Evolutionary conservation across 1,284 basidiomycete species (phyloP).

Genomic region (Stygiomarasmius scandens): DNA sequence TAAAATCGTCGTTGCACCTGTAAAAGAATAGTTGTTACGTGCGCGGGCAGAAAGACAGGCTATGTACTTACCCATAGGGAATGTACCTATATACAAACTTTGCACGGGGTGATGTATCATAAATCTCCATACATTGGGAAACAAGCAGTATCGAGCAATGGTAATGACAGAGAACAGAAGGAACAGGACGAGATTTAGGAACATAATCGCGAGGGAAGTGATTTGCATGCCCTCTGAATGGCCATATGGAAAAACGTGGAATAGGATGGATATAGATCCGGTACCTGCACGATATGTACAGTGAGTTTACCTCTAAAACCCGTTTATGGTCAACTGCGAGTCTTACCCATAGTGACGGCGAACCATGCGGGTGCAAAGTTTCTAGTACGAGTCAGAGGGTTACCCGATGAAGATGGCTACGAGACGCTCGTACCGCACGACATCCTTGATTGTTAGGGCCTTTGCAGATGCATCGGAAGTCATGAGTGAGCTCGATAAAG

Average conservation of each 20-base stretch:
- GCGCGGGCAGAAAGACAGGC: conserved; percentile 41
- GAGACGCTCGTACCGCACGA: conserved; percentile 14
- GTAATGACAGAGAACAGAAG: conserved; percentile 52
- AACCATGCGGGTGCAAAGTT: conserved; percentile 21
- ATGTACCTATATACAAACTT: conserved; percentile 69
- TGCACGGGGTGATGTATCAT: conserved; percentile 65
- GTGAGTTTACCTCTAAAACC: not conserved
- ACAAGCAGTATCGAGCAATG: conserved; percentile 55
- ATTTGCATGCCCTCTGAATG: conserved; percentile 41
- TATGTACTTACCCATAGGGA: conserved; percentile 59
- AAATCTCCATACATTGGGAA: conserved; percentile 56
- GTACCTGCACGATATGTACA: conserved; percentile 45
- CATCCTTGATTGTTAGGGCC: conserved; percentile 13
- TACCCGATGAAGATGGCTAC: not conserved
- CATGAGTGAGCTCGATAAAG: conserved; percentile 1
- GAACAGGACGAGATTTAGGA: conserved; percentile 69
- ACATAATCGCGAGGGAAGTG: conserved; percentile 59
- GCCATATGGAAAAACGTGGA: conserved; percentile 58
- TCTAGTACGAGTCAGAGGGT: conserved; percentile 7
- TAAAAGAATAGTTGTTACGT: conserved; percentile 65
- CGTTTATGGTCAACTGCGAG: conserved; percentile 8
- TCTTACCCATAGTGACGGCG: conserved; percentile 46
- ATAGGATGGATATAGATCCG: conserved; percentile 55
- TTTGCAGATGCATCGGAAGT: conserved; percentile 6
- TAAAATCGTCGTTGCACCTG: conserved; percentile 72